Evolutionary conservation across 768 basidiomycete genomes (phyloP).

Genomic region (Grammothele lineata): DNA sequence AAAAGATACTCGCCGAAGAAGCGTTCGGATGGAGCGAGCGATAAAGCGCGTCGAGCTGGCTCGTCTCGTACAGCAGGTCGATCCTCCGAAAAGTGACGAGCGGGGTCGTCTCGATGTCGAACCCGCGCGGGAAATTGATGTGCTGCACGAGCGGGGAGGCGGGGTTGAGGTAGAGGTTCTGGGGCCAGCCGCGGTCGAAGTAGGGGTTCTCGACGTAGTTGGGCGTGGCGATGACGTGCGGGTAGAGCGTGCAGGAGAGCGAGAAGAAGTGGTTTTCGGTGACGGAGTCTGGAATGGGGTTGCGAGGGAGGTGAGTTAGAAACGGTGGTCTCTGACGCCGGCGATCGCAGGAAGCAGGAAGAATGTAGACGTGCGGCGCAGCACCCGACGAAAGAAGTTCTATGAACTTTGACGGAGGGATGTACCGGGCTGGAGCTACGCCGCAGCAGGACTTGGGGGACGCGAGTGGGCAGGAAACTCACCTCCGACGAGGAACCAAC

Average conservation of each 20-base stretch:
- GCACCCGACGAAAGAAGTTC: no score
- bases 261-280: slow-evolving; percentile 76
- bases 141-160: slow-evolving; percentile 42
- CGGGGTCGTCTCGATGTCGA: slow-evolving; percentile 54
- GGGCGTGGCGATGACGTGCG: slow-evolving; percentile 63
- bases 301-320: background rate
- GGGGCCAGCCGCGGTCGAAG: slow-evolving; percentile 64
- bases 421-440: no score
- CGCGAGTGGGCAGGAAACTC: slow-evolving; percentile 22
- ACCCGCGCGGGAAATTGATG: slow-evolving; percentile 44
- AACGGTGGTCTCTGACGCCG: background rate
- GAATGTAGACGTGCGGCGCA: background rate
- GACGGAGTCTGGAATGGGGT: slow-evolving; percentile 48
- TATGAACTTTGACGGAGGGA: no score
- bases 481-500: slow-evolving; percentile 68
- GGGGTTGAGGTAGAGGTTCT: slow-evolving; percentile 58
- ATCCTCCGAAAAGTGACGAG: slow-evolving; percentile 63
- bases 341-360: background rate
- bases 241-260: slow-evolving; percentile 59
- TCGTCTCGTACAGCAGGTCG: slow-evolving; percentile 50
- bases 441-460: background rate
- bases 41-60: slow-evolving; percentile 41
- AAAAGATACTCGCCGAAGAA: slow-evolving; percentile 37
- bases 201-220: slow-evolving; percentile 48
- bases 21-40: slow-evolving; percentile 17